Base-by-base conservation (phyloP, 1,139 yeast genomes). In the Saccharomyces hybrid region DNA sequence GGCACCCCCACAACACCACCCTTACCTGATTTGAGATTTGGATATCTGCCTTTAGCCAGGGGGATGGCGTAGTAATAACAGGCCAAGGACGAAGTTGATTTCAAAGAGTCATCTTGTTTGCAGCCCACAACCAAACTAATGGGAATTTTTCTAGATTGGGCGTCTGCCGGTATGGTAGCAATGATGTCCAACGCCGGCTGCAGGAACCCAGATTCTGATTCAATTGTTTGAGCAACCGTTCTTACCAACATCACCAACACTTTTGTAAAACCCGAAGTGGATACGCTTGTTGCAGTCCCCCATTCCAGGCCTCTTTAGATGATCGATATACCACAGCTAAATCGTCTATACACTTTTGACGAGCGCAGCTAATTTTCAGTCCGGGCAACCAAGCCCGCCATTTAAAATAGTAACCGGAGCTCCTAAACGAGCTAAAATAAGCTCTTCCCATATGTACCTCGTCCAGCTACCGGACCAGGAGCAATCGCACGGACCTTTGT, bases 1-100 rank as follows among this genome's bases (percentile, higher is more conserved):
- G 62, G 57, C 5, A 63, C 55, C 4, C 66, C 64, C 9, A 63
- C 57, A 2, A 64, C 64, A 9, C 60, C 60, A 28, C 52, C 53
- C 2, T 50, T 32, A n/a, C 13, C 49, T n/a, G 16, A 19, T 19
- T 31, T 42, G n/a, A 14, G 16, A 8, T 14, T 29, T 31, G 11
- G 9, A 8, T 16, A 3, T 38, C 44, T 38, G 11, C 11, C 8
- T 5, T 38, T 38, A 16, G 25, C 25, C 3, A 38, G 2, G 6
- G 44, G 44, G 11, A 50, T 31, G n/a, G 52, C 46, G 31, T 50
- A 50, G 25, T 50, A 50, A n/a, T 50, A 50, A 25, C 52, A 50
- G 44, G 44, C 44, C 6, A 38, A 8, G 11, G 25, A 16, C 6
- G 13, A 38, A 9, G n/a, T n/a, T 9, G 44, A 16, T 3, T 38